Evolutionary conservation across 164 flowering plant genomes (phyloP), one percentile per base, ranked within the genome.

Genomic region (Cinnamomum chago): DNA sequence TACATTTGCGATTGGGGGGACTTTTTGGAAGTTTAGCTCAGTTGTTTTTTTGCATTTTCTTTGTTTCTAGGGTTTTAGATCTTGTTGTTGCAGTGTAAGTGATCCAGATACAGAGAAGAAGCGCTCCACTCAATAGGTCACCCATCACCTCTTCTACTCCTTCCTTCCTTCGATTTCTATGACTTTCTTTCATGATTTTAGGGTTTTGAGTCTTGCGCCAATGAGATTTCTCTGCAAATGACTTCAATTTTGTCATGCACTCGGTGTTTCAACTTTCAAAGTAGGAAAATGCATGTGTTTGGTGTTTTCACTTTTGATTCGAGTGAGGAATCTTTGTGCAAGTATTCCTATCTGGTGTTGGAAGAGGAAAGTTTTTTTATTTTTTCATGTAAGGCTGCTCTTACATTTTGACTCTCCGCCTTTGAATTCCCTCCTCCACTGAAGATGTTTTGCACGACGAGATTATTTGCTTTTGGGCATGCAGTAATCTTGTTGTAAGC

Each of bases 401-500:
- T 30, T 30, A 30, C 35, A 58, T 58, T 58, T 58, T 58, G 9
- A 13, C 18, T 22, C 62, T 58, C 0, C 5, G 18, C 22, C 62
- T 58, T 5, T 58, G 22, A 58, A 17, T 58, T 17, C 22, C 18
- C 15, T 14, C 62, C 62, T 3, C n/a, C 25, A 27, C 30, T 22
- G 67, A 24, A 23, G 22, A 30, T 2, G 30, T 65, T 28, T 15
- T 25, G 17, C 17, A 18, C 15, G 20, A 66, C 6, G 68, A 66
- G 18, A 11, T 12, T 65, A 24, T 66, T 66, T 66, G 40, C 15
- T 12, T 3, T 28, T 65, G 28, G 18, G 40, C 17, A 66, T 11
- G 22, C 17, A 70, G 23, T 70, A 20, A 24, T 70, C 72, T 70
- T 70, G 35, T 70, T 40, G 52, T 17, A 10, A 70, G 20, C 25